These are phyloP conservation scores for Fusarium coffeatum DNA, from an alignment of 2,329 filamentous ascomycete species.

Conservation along the genomic window DNA sequence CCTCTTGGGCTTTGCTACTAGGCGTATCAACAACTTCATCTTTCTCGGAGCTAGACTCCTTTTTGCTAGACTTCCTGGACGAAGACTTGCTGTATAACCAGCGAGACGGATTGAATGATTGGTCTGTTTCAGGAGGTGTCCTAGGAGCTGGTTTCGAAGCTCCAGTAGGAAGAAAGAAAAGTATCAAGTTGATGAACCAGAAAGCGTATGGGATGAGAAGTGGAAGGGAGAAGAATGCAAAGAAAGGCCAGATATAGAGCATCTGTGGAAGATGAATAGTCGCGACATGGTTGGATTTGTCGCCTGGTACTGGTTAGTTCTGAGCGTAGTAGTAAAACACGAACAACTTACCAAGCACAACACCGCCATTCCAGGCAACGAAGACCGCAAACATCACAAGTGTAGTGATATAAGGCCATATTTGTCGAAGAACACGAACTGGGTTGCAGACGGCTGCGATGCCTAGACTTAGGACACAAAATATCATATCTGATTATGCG, in stretches of 20 bases:
- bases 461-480: constrained; percentile 72
- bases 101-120: not conserved
- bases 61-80: not conserved
- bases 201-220: constrained; percentile 69
- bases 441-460: constrained; percentile 67
- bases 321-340: not conserved
- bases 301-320: constrained; percentile 66
- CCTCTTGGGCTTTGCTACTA: not conserved
- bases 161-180: not conserved
- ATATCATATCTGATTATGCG: constrained; percentile 59
- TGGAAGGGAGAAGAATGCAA: constrained; percentile 89
- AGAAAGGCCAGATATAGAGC: constrained; percentile 93
- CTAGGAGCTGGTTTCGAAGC: not conserved
- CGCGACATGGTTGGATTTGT: constrained; percentile 93
- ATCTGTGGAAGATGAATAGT: constrained; percentile 91
- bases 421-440: constrained; percentile 56
- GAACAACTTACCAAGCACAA: constrained; percentile 78
- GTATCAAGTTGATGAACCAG: constrained; percentile 45
- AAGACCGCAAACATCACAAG: constrained; percentile 78
- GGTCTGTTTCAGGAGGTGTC: not conserved
- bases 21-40: not conserved
- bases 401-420: constrained; percentile 72
- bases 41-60: not conserved
- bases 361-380: constrained; percentile 87
- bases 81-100: constrained; percentile 4